Evolutionary conservation across 176 grass and related monocot genomes (phyloP).

Genomic region (Neostapfia colusana): DNA sequence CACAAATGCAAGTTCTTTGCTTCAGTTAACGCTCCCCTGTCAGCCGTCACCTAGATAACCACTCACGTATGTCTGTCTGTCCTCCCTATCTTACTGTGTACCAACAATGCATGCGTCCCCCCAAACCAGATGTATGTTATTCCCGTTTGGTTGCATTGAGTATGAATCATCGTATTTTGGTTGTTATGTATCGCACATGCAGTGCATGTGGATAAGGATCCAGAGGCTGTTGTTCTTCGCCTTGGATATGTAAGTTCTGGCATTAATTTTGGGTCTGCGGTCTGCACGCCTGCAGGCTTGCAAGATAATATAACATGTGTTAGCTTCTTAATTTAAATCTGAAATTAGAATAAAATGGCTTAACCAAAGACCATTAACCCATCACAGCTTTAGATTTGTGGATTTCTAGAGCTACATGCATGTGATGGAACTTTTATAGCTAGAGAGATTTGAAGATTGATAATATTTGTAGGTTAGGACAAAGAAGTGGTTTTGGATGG

Average conservation of each 20-base stretch:
- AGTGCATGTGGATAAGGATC: conserved; percentile 45
- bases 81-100: conserved; percentile 2
- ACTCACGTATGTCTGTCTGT: conserved; percentile 50
- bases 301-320: no score
- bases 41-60: conserved; percentile 30
- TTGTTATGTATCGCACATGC: conserved; percentile 30
- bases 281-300: background rate
- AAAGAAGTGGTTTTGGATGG: no score
- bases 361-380: no score
- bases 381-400: no score
- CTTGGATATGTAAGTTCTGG: conserved; percentile 51
- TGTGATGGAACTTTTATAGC: no score
- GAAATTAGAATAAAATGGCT: no score
- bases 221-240: conserved; percentile 51
- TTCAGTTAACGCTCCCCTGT: conserved; percentile 62
- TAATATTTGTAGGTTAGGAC: no score
- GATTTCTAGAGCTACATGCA: no score
- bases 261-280: background rate
- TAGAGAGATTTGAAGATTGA: no score
- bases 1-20: conserved; percentile 51
- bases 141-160: background rate
- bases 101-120: background rate
- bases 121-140: conserved; percentile 1
- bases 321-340: no score
- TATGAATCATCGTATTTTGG: conserved; percentile 8